phyloP scores from a whole-genome alignment of 768 basidiomycete species.

The Tricholoma saponaceum region DNA sequence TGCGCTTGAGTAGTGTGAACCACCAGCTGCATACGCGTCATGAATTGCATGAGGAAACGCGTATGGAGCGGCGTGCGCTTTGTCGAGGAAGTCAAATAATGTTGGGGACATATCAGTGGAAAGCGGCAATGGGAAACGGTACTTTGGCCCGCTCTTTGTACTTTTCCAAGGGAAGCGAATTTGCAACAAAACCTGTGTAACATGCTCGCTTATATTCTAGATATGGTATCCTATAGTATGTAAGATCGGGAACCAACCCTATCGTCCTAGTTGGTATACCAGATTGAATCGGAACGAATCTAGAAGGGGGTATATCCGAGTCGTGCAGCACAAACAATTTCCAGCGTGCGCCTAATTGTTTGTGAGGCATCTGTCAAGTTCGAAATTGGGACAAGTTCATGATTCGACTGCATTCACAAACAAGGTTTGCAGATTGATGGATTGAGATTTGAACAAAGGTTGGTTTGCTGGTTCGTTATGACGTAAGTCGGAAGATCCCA shows the following conservation, averaged over 20 bases:
- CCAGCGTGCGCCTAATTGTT: background rate
- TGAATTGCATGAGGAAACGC: constrained; percentile 7
- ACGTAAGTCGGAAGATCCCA: constrained; percentile 8
- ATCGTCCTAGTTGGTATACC: background rate
- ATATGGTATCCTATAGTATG: constrained; percentile 11
- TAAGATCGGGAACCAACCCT: constrained; percentile 10
- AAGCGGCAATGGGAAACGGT: background rate
- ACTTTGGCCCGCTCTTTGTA: constrained; percentile 1
- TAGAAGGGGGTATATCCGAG: constrained; percentile 14
- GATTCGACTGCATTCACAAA: background rate
- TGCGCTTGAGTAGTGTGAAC: constrained; percentile 5
- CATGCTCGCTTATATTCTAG: constrained; percentile 12
- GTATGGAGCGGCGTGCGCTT: constrained; percentile 11
- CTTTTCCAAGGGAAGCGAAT: constrained; percentile 1
- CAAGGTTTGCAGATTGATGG: constrained; percentile 17
- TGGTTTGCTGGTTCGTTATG: constrained; percentile 8
- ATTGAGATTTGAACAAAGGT: background rate
- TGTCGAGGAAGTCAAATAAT: constrained; percentile 10
- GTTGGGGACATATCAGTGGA: background rate
- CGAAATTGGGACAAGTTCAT: constrained; percentile 5
- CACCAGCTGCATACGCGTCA: constrained; percentile 9
- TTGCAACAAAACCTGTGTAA: constrained; percentile 1
- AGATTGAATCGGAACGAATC: constrained; percentile 15
- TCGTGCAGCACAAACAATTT: background rate
- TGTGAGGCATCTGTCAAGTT: constrained; percentile 10